Evolutionary conservation across 2,329 filamentous ascomycete genomes (phyloP), one percentile per base, ranked within the genome.

Genomic region (Diaporthe nobilis): DNA sequence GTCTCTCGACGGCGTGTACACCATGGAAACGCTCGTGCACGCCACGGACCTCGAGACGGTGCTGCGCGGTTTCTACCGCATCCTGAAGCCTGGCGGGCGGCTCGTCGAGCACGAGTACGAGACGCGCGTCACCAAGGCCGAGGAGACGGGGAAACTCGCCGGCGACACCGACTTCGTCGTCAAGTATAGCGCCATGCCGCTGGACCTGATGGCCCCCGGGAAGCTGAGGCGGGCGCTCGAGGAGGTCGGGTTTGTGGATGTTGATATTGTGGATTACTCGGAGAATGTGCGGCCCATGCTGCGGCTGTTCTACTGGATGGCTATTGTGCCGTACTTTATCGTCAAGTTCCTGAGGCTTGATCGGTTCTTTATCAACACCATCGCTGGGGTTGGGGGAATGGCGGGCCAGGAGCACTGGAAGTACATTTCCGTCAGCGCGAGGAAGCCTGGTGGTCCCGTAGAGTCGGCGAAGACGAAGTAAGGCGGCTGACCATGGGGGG

Each of bases 1-100:
- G 4, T 86, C 83, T 0, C 85, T 88, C 57, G 88, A 91, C 72
- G 89, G 88, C 4, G 81, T 88, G 39, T 91, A 90, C 79, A 90
- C 88, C 0, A 88, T 90, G 86, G 88, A 91, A 80, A 89, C 88
- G 0, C 85, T 91, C 63, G 88, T 90, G 0, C 88, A 91, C 78
- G 87, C 88, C 1, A 87, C 85, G 1, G 84, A 90, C 53, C 85
- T 87, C 0, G 77, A 83, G 55, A 80, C 79, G 9, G 88, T 86
- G 2, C 81, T 89, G 1, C 77, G 77, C 8, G 86, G 86, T 25
- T 90, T 90, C 81, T 85, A 83, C 79, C 85, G 88, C 20, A 77
- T 89, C 0, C 80, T 90, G 7, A 82, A 82, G 34, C 88, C 87
- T 1, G 88, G 88, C 39, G 88, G 88, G 1, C 81, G 82, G 2